These are phyloP conservation scores for Skeletonema tropicum DNA, from an alignment of 108 stramenopile genomes.

Conservation along the genomic window DNA sequence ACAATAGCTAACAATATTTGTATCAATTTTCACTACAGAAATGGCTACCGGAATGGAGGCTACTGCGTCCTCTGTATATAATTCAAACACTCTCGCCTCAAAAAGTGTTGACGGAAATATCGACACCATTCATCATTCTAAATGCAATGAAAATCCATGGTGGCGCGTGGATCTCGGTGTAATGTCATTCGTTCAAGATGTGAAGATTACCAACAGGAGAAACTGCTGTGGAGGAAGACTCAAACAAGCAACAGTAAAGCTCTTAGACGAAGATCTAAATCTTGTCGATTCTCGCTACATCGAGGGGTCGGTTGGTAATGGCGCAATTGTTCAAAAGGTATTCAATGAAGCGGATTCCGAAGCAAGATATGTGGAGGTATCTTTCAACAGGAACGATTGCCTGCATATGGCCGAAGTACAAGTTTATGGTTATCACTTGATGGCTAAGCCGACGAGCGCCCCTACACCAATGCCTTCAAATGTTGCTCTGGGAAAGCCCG, in stretches of 20 bases:
- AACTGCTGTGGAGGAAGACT: conserved; percentile 18
- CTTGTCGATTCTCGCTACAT: conserved; percentile 6
- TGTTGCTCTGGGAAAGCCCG: conserved; percentile 5
- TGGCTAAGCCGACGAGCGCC: not conserved
- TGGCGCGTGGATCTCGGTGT: conserved; percentile 7
- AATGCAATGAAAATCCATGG: not conserved
- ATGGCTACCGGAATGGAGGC: not conserved
- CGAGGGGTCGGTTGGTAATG: conserved; percentile 9
- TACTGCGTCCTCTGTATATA: not conserved
- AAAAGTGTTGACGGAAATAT: not conserved
- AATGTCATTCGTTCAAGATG: conserved; percentile 10
- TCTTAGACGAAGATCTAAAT: not conserved
- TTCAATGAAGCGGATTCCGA: conserved; percentile 9
- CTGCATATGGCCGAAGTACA: conserved; percentile 7
- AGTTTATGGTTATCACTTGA: conserved; percentile 3
- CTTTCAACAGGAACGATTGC: not conserved
- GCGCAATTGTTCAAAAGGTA: conserved; percentile 6
- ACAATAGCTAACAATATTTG: not conserved
- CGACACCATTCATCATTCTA: not conserved
- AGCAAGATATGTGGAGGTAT: conserved; percentile 6
- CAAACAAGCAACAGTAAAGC: not conserved
- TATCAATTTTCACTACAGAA: not conserved
- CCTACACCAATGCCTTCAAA: not conserved
- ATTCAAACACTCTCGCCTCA: not conserved
- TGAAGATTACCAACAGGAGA: conserved; percentile 1